Evolutionary conservation across 2,329 filamentous ascomycete species (phyloP), one percentile per base, ranked within the genome.

Genomic region (Monosporascus sp.): DNA sequence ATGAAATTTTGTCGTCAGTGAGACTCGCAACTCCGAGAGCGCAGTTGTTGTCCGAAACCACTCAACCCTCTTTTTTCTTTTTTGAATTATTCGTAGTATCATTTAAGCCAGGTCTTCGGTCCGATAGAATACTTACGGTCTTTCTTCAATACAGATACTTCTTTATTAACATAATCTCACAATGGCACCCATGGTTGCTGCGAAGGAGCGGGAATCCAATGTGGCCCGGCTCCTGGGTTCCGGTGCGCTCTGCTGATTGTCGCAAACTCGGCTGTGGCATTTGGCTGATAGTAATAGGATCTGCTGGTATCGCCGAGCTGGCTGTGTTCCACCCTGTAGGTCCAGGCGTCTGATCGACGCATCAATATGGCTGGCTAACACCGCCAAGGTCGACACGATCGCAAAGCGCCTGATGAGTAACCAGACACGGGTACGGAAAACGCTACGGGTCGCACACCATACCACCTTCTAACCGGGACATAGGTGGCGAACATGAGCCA

Each of bases 321-420:
- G 77, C 85, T 68, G 78, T 90, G 67, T 90, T 90, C 75, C 85
- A 88, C 68, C 85, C 85, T 51, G 85, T 82, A 74, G 57, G 70
- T 68, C 51, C 46, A 48, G 31, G 14, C 11, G 9, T 35, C 22
- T 26, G 38, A 45, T 41, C 31, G 15, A 31, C 18, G 31, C 15
- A 5, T 40, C 20, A 40, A 24, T 45, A 17, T 49, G 58, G 43
- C 58, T 61, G 63, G 64, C 68, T 63, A 53, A 66, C 53, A 45
- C 35, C 31, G 46, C 45, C 58, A 67, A 93, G 89, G 90, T 99
- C 72, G 94, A 99, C 76, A 99, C 94, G 49, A 97, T 95, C 67
- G 93, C 94, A 59, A 99, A 99, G 81, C 90, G 94, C 63, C 84
- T 99, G 74, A 99, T 99, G 94, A 97, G 91, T 84, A 97, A 99